Conservation (phyloP, 345 rosid species). For the Syzygium oleosum region DNA sequence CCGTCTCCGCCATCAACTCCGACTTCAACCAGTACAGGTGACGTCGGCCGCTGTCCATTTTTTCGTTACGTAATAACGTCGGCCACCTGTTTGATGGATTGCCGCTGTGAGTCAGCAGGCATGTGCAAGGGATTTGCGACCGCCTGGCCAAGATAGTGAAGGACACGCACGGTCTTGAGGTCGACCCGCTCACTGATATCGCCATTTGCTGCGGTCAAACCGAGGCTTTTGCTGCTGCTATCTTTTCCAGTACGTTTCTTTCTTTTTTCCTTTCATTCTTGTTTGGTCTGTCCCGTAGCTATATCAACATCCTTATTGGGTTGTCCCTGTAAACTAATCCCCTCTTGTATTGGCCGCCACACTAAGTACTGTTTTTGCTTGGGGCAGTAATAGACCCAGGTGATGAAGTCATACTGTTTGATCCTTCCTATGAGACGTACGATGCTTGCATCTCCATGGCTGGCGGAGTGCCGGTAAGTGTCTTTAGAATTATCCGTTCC, state of each 20-base stretch:
- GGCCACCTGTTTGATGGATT: not conserved
- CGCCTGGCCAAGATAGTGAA: constrained; percentile 22
- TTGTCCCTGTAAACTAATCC: not conserved
- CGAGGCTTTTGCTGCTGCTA: constrained; percentile 59
- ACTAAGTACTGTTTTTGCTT: not conserved
- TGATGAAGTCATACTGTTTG: constrained; percentile 55
- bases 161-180: constrained; percentile 28
- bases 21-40: constrained; percentile 64
- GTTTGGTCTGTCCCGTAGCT: not conserved
- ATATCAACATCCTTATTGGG: not conserved
- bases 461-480: constrained; percentile 50
- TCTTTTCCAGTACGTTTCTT: constrained; percentile 31
- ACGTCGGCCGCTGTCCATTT: not conserved
- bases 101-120: constrained; percentile 15
- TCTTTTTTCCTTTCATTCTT: not conserved
- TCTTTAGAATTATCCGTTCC: not conserved
- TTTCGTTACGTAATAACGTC: not conserved
- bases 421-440: constrained; percentile 48
- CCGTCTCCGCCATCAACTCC: constrained; percentile 45
- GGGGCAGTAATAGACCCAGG: constrained; percentile 38
- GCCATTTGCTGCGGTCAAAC: constrained; percentile 61
- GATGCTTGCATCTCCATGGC: constrained; percentile 39
- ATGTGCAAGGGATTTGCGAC: constrained; percentile 59
- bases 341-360: not conserved
- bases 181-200: constrained; percentile 43